phyloP scores from a whole-genome alignment of 2,329 filamentous ascomycete species.

The Lithohypha guttulata region DNA sequence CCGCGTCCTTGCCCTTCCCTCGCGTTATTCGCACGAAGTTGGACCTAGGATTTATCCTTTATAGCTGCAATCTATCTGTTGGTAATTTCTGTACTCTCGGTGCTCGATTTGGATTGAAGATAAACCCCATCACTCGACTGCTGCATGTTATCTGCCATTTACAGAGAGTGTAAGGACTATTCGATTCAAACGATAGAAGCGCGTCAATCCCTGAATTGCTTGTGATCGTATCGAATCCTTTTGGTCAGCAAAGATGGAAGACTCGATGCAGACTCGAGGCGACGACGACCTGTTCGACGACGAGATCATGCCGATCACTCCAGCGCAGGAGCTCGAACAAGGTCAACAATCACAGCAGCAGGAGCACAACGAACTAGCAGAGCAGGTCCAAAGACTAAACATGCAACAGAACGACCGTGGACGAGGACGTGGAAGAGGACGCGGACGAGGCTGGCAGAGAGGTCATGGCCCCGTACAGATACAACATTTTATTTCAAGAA shows the following conservation, averaged over 20 bases:
- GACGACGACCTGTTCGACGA: conserved; percentile 42
- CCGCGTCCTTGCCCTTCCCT: too few relatives aligned
- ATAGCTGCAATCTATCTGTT: too few relatives aligned
- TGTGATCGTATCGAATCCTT: too few relatives aligned
- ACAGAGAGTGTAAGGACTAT: too few relatives aligned
- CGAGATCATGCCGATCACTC: conserved; percentile 37
- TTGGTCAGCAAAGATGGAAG: conserved; percentile 28
- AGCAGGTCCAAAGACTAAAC: neutral
- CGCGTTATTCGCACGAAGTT: too few relatives aligned
- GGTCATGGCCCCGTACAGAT: neutral
- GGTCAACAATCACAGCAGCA: conserved; percentile 14
- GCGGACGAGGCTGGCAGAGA: conserved; percentile 17
- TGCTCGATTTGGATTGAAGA: too few relatives aligned
- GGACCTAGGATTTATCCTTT: too few relatives aligned
- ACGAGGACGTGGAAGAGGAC: conserved; percentile 24
- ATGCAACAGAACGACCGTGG: conserved; percentile 7
- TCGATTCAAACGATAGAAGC: too few relatives aligned
- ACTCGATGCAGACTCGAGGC: conserved; percentile 40
- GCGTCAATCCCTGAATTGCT: too few relatives aligned
- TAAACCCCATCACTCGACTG: too few relatives aligned
- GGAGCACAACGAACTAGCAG: conserved; percentile 9
- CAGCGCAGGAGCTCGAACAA: conserved; percentile 23
- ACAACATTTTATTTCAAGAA: too few relatives aligned
- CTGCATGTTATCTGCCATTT: neutral
- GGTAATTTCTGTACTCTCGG: too few relatives aligned